Evolutionary conservation across 1,284 basidiomycete species (phyloP).

Genomic region (Sporisorium scitamineum): DNA sequence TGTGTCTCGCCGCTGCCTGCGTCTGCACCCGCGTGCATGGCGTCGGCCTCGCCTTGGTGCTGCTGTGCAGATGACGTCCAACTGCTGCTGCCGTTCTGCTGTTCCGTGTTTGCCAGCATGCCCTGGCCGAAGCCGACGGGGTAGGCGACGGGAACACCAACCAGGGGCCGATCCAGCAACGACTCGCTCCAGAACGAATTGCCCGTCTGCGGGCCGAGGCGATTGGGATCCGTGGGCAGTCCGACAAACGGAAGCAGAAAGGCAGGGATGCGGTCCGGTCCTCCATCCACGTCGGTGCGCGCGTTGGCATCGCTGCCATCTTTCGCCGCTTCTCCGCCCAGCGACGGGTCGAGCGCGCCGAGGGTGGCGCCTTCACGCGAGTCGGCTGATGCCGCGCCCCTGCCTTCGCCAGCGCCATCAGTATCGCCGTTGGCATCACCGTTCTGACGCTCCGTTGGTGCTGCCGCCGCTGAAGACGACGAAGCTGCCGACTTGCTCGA

Average conservation of each 20-base stretch:
- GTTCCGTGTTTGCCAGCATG: constrained; percentile 13
- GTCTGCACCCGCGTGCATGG: not conserved
- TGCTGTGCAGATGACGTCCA: constrained; percentile 23
- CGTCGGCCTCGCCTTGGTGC: constrained; percentile 13
- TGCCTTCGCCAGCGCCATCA: constrained; percentile 7
- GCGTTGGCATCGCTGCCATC: constrained; percentile 13
- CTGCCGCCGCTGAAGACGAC: constrained; percentile 14
- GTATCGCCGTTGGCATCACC: constrained; percentile 7
- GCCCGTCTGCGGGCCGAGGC: constrained; percentile 43
- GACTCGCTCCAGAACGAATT: constrained; percentile 47
- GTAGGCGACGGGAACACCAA: constrained; percentile 50
- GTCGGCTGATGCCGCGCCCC: constrained; percentile 2
- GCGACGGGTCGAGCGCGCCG: constrained; percentile 37
- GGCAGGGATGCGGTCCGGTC: constrained; percentile 37
- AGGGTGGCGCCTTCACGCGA: constrained; percentile 21
- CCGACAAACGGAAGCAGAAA: constrained; percentile 51
- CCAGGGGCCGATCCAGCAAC: constrained; percentile 46
- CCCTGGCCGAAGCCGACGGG: constrained; percentile 43
- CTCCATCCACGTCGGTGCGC: constrained; percentile 32
- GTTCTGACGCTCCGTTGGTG: constrained; percentile 16
- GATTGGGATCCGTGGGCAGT: constrained; percentile 44
- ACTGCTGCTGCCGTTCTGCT: constrained; percentile 29
- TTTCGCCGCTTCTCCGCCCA: constrained; percentile 17
- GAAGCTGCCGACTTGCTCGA: constrained; percentile 16
- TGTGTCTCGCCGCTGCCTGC: constrained; percentile 2